Conservation (phyloP, 139 green algal species). For the Gonium pectorale region DNA sequence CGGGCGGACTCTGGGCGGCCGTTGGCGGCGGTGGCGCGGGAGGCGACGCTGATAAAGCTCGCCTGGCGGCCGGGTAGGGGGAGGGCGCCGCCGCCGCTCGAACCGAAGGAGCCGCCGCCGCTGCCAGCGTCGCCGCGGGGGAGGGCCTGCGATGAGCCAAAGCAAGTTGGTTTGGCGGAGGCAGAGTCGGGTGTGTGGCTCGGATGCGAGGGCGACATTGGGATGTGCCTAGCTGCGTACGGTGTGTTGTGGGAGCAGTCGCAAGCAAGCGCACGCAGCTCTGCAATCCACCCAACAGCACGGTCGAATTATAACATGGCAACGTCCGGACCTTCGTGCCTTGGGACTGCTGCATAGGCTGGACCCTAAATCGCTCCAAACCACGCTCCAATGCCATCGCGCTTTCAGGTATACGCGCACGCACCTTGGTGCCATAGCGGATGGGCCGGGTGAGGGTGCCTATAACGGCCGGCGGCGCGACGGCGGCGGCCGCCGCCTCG, state of each 20-base stretch:
- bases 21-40: neutral
- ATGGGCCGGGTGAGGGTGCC: slow-evolving; percentile 12
- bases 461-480: neutral
- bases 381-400: too few species aligned
- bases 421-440: neutral
- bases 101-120: neutral
- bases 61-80: too few species aligned
- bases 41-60: too few species aligned
- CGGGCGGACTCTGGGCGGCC: neutral
- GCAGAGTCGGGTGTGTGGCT: too few species aligned
- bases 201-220: too few species aligned
- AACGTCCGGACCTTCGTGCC: neutral
- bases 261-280: neutral
- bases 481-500: neutral
- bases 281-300: neutral
- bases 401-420: too few species aligned
- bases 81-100: neutral
- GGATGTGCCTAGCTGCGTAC: too few species aligned
- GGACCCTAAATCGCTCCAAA: too few species aligned
- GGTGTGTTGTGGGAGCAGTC: neutral
- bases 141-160: neutral
- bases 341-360: neutral
- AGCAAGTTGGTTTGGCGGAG: too few species aligned
- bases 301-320: neutral
- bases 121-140: neutral